Base-by-base conservation (phyloP, 768 basidiomycete species). In the Mycena vitilis region DNA sequence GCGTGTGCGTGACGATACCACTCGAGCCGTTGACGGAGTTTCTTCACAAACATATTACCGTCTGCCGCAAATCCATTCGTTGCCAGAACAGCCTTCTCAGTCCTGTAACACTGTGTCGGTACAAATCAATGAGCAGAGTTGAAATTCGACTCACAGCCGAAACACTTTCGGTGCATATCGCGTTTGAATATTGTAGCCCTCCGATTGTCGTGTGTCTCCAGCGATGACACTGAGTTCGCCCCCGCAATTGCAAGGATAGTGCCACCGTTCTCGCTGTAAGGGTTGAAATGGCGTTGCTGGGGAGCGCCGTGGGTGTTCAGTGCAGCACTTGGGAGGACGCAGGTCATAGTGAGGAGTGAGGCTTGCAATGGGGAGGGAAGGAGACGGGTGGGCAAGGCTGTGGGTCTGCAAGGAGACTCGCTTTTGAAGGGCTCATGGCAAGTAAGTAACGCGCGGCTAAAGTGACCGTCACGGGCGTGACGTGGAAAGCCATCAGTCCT, bases 31-130 rank as follows among this genome's bases (percentile, higher is more conserved):
- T 99, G 96, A 77, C 93, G 92, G 57, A 99, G 92, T 76, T 91
- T 91, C 87, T 98, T 98, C 75, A 99, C 95, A 75, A 99, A 96
- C 88, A 94, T 94, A 74, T 96, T 96, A 25, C 95, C 96, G 78
- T 99, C 98, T 52, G 96, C 97, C 40, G 95, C 93, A 78, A 98
- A 99, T 7, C 98, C 98, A 73, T 98, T 98, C 40, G 98, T 95
- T 25, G 97, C 96, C 37, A 99, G 84, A 7, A 96, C 95, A 36
- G 94, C 94, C 75, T 91, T 94, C 80, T 96, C 95, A 11, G 95
- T 97, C 78, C 95, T 97, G 79, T 2, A 45, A 79, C 0, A 52
- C 25, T 4, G 16, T 9, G 11, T 63, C 25, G 38, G 48, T 36
- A 23, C 30, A 30, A 30, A 30, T 30, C 18, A 40, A 11, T 25